Evolutionary conservation across 2,329 filamentous ascomycete species (phyloP).

Genomic region (Microcyclosporella mali): DNA sequence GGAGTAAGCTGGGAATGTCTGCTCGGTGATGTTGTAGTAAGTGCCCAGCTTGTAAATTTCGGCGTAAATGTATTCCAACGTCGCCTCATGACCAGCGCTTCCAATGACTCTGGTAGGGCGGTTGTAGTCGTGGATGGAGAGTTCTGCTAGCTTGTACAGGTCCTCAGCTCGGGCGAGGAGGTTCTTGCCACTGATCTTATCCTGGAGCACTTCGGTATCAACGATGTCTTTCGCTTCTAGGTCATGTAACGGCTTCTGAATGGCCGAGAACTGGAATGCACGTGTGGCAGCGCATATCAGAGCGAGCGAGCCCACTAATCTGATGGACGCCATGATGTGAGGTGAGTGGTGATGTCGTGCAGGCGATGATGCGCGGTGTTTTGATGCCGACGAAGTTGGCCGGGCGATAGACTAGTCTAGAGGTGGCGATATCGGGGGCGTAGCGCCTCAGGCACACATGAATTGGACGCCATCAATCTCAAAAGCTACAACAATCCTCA

Average conservation of each 20-base stretch:
- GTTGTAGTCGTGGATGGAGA: slow-evolving; percentile 54
- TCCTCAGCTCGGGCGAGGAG: slow-evolving; percentile 55
- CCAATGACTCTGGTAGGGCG: slow-evolving; percentile 68
- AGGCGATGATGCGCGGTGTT: too few species aligned
- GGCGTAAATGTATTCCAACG: slow-evolving; percentile 27
- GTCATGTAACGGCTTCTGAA: neutral
- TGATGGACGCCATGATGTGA: too few species aligned
- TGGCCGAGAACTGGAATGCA: too few species aligned
- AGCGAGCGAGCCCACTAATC: too few species aligned
- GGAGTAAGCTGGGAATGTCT: slow-evolving; percentile 24
- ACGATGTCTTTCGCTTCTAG: slow-evolving; percentile 14
- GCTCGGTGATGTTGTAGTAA: slow-evolving; percentile 57
- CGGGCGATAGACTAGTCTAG: too few species aligned
- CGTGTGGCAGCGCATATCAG: too few species aligned
- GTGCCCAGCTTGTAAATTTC: slow-evolving; percentile 44
- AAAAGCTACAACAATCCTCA: too few species aligned
- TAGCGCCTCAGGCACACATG: too few species aligned
- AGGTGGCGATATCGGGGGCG: too few species aligned
- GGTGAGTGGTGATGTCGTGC: too few species aligned
- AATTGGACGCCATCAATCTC: too few species aligned
- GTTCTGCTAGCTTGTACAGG: slow-evolving; percentile 58
- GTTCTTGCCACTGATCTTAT: slow-evolving; percentile 49
- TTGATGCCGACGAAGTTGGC: too few species aligned
- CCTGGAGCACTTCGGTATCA: slow-evolving; percentile 46
- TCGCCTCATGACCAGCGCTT: slow-evolving; percentile 35